Evolutionary conservation across 1,284 basidiomycete genomes (phyloP).

Genomic region (Austropuccinia psidii): DNA sequence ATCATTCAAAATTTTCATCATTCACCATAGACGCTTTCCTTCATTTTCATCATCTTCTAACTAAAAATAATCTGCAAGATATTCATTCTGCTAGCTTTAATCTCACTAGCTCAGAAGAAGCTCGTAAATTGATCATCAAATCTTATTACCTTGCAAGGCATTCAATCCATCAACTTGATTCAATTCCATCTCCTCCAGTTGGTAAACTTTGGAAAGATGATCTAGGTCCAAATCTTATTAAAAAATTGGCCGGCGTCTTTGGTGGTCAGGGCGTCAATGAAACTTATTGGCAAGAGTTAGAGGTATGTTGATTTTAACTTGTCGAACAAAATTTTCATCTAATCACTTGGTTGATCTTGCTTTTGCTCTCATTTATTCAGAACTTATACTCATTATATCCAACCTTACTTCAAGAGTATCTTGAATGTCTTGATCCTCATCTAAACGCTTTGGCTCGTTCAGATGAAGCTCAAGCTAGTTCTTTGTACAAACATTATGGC

Average conservation of each 20-base stretch:
- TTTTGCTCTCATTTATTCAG: constrained; percentile 52
- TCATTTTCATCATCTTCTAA: constrained; percentile 37
- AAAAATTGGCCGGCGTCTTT: constrained; percentile 72
- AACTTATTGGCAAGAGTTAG: constrained; percentile 45
- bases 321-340: neutral
- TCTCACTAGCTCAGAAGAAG: constrained; percentile 57
- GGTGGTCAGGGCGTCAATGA: constrained; percentile 99
- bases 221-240: constrained; percentile 60
- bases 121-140: constrained; percentile 60
- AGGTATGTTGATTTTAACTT: neutral
- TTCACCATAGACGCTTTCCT: constrained; percentile 40
- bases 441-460: constrained; percentile 43
- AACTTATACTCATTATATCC: constrained; percentile 51
- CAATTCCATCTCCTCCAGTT: constrained; percentile 62
- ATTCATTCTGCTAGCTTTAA: constrained; percentile 69
- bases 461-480: constrained; percentile 54
- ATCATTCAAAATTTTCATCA: neutral
- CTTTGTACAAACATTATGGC: constrained; percentile 68
- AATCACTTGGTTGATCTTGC: constrained; percentile 57
- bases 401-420: constrained; percentile 67
- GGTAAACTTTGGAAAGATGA: constrained; percentile 61
- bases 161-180: constrained; percentile 56
- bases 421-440: constrained; percentile 66
- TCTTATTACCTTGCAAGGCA: constrained; percentile 73
- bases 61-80: constrained; percentile 53